phyloP scores from a whole-genome alignment of 805 yeast genomes.

The Grigorovia jiainica region DNA sequence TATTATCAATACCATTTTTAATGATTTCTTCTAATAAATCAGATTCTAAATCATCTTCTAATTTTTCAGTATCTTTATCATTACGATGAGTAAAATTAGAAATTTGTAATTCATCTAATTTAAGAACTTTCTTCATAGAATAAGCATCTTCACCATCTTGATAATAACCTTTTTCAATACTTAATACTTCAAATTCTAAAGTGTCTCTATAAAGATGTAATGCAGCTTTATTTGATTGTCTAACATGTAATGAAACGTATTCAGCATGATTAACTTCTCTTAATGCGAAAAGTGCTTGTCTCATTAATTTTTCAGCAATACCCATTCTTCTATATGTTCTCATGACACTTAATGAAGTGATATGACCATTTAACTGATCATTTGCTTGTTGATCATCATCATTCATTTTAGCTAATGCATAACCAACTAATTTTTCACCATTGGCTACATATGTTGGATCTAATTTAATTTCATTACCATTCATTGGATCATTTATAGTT shows the following conservation, averaged over 20 bases:
- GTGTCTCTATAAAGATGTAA: conserved; percentile 84
- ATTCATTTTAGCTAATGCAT: conserved; percentile 93
- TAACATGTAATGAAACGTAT: conserved; percentile 84
- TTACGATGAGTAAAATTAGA: conserved; percentile 37
- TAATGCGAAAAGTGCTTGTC: conserved; percentile 70
- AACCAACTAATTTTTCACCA: conserved; percentile 86
- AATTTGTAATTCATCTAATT: conserved; percentile 53
- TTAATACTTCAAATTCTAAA: conserved; percentile 68
- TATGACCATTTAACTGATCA: conserved; percentile 81
- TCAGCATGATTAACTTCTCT: conserved; percentile 74
- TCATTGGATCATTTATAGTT: conserved; percentile 15
- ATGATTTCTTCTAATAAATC: conserved; percentile 35
- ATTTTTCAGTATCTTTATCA: conserved; percentile 21
- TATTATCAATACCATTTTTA: conserved; percentile 14
- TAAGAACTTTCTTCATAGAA: conserved; percentile 72
- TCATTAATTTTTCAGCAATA: conserved; percentile 83
- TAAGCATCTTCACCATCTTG: conserved; percentile 98
- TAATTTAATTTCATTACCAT: conserved; percentile 32
- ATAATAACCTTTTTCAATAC: conserved; percentile 80
- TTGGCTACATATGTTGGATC: conserved; percentile 54
- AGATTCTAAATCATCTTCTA: conserved; percentile 46
- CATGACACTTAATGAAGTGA: conserved; percentile 90
- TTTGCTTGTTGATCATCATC: conserved; percentile 77
- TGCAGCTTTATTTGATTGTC: conserved; percentile 91
- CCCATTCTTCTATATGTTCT: conserved; percentile 94